These are phyloP conservation scores for Hypoxylon lienhwacheense DNA, from an alignment of 495 filamentous ascomycete genomes.

Conservation along the genomic window DNA sequence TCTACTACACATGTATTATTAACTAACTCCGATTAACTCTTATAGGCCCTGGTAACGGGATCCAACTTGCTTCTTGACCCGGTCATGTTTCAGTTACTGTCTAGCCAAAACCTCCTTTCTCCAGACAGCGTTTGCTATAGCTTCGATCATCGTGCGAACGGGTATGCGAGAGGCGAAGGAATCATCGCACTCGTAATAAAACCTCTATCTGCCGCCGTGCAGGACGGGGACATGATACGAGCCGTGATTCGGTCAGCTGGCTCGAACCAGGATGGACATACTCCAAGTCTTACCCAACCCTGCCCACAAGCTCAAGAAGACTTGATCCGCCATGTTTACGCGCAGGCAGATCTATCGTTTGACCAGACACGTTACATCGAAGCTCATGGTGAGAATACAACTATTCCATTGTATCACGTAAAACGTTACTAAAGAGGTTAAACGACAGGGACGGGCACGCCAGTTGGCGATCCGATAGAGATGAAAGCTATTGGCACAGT, in stretches of 20 bases:
- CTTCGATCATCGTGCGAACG: conserved; percentile 59
- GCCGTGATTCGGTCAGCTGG: conserved; percentile 56
- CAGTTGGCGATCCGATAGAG: conserved; percentile 50
- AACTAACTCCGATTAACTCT: conserved; percentile 11
- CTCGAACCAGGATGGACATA: conserved; percentile 54
- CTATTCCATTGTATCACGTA: background rate
- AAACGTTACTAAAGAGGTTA: too few species aligned
- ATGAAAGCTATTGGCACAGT: conserved; percentile 6
- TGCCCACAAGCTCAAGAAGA: conserved; percentile 49
- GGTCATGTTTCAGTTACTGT: background rate
- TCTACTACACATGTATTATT: background rate
- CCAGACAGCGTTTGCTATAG: conserved; percentile 48
- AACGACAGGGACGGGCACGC: conserved; percentile 57
- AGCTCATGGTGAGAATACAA: conserved; percentile 38
- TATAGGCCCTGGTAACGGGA: background rate
- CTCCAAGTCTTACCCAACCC: conserved; percentile 53
- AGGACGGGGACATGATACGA: conserved; percentile 53
- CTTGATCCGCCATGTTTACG: conserved; percentile 51
- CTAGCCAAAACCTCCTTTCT: conserved; percentile 32
- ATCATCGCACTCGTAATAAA: conserved; percentile 58
- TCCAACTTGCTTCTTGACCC: background rate
- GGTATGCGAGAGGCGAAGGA: conserved; percentile 63
- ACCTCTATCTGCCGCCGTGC: conserved; percentile 44
- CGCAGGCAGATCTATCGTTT: conserved; percentile 45
- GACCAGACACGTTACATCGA: conserved; percentile 48